Percentiles rank a stretch among this genome's conserved stretches.
These are phyloP conservation scores for Haplographium delicatum DNA, from an alignment of 495 filamentous ascomycete genomes.

Conservation along the genomic window DNA sequence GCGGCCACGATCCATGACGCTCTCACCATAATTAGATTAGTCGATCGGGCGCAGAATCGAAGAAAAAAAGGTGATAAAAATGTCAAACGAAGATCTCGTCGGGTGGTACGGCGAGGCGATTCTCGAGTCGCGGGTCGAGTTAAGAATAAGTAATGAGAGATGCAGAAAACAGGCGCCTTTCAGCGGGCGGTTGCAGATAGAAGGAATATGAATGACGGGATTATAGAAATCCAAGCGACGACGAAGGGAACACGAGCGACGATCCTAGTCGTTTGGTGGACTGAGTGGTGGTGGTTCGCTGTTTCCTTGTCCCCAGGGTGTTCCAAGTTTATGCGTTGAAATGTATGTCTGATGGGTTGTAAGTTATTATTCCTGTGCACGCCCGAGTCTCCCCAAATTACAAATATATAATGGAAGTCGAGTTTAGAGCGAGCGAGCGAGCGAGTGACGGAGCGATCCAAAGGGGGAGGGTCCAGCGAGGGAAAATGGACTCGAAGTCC, in stretches of 20 bases:
- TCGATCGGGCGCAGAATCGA: not conserved
- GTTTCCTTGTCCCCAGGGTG: not conserved
- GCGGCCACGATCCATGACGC: slow-evolving; percentile 21
- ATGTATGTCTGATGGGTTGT: not conserved
- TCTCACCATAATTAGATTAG: slow-evolving; percentile 25
- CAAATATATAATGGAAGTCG: too few species aligned
- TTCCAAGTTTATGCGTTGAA: not conserved
- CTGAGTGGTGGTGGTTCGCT: not conserved
- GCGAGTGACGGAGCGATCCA: too few species aligned
- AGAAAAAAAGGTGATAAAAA: not conserved
- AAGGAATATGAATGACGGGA: not conserved
- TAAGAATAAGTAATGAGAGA: slow-evolving; percentile 3
- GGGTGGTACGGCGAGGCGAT: too few species aligned
- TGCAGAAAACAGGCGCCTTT: not conserved
- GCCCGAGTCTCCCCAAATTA: too few species aligned
- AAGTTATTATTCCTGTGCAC: too few species aligned
- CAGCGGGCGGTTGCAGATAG: slow-evolving; percentile 1
- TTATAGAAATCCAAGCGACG: not conserved
- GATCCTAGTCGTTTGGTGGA: not conserved
- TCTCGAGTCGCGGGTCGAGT: too few species aligned
- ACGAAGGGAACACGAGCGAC: too few species aligned
- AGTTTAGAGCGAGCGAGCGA: not conserved
- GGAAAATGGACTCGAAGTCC: slow-evolving; percentile 4
- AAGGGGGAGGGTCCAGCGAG: slow-evolving; percentile 2
- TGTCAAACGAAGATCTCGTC: not conserved